A percentile compares a stretch with the other conserved stretches of the same genome.
These are phyloP conservation scores for Poa annua DNA, from an alignment of 176 grass and related monocot genomes.

Conservation along the genomic window DNA sequence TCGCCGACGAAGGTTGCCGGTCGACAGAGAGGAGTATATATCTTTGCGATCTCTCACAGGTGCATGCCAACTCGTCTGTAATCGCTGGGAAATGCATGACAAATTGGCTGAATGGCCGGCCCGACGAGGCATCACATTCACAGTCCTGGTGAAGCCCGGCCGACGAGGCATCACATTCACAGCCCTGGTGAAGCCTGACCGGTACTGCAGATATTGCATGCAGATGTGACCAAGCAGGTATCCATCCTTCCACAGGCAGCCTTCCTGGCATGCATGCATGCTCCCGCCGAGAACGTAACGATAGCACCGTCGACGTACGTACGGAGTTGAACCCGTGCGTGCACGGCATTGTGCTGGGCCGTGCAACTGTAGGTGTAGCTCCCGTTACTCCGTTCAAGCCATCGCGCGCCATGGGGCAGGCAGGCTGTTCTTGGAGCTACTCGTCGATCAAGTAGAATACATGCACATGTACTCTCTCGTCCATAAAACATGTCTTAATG, in stretches of 20 bases:
- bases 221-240: neutral
- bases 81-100: no score
- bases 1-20: no score
- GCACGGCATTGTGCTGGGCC: neutral
- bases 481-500: no score
- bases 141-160: neutral
- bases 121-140: neutral
- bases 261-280: neutral
- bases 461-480: no score
- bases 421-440: neutral
- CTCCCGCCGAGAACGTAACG: no score
- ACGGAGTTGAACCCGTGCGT: neutral
- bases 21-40: no score
- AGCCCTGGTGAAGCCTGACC: neutral
- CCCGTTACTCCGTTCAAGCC: neutral
- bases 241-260: neutral
- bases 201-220: neutral
- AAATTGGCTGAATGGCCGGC: neutral
- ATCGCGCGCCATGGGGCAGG: neutral
- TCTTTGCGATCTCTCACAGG: no score
- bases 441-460: neutral
- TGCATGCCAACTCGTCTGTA: no score
- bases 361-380: neutral
- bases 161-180: neutral
- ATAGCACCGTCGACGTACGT: no score